These are phyloP conservation scores for Elaeis guineensis DNA, from an alignment of 176 grass and related monocot genomes.

Conservation along the genomic window DNA sequence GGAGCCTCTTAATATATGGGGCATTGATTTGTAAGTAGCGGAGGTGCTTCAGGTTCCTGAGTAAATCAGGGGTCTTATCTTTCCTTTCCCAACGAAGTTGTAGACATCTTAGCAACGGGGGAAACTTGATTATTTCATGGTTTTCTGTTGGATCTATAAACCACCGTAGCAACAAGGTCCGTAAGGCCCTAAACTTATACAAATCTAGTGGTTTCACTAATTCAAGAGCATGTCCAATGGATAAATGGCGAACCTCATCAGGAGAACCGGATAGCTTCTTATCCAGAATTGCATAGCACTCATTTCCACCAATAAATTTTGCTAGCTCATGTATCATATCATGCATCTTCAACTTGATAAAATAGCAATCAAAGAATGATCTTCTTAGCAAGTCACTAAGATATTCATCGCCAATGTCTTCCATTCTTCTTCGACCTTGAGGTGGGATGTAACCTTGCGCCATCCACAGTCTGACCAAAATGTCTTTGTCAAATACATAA, in stretches of 20 bases:
- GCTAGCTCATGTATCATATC: conserved; percentile 45
- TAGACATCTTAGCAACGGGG: not conserved
- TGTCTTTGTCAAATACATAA: conserved; percentile 16
- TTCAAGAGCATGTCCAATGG: too few species aligned
- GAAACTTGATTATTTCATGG: too few species aligned
- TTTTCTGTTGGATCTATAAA: too few species aligned
- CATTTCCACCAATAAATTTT: conserved; percentile 11
- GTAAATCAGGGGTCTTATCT: not conserved
- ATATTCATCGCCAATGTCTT: conserved; percentile 17
- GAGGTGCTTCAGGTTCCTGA: not conserved
- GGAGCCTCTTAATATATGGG: not conserved
- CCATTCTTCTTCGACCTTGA: not conserved
- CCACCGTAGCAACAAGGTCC: not conserved
- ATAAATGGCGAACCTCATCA: not conserved
- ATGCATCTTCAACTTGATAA: conserved; percentile 16
- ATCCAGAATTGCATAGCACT: not conserved
- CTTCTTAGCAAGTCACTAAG: conserved; percentile 30
- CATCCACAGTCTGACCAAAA: conserved; percentile 37
- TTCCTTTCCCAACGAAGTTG: not conserved
- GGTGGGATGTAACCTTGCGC: conserved; percentile 29
- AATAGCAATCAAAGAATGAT: conserved; percentile 17
- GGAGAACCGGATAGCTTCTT: not conserved
- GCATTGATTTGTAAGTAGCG: not conserved
- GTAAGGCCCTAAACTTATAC: not conserved
- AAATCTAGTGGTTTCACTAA: not conserved